Conservation (phyloP, 345 rosid species). For the Moricandia moricandioides region DNA sequence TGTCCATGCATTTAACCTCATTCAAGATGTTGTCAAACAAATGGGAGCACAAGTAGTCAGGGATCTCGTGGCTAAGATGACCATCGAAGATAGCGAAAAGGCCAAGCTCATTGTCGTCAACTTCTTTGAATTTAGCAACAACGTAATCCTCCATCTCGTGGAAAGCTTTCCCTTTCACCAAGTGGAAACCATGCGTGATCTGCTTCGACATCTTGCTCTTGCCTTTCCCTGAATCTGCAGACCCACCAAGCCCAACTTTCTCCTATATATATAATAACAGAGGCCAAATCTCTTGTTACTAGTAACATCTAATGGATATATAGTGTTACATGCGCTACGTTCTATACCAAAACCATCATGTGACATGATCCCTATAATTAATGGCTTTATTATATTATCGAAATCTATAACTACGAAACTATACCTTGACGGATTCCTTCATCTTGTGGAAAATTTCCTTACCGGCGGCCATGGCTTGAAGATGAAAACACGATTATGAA, state of each 20-base stretch:
- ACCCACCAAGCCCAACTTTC: slow-evolving; percentile 66
- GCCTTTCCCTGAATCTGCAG: slow-evolving; percentile 81
- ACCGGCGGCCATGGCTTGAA: slow-evolving; percentile 51
- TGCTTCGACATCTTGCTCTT: slow-evolving; percentile 81
- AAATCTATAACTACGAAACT: not conserved
- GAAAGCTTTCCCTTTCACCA: slow-evolving; percentile 68
- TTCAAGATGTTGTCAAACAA: slow-evolving; percentile 78
- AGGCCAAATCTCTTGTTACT: not conserved
- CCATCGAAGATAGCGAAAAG: slow-evolving; percentile 92
- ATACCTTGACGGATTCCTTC: slow-evolving; percentile 52
- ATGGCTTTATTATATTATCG: not conserved
- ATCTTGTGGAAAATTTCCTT: slow-evolving; percentile 69
- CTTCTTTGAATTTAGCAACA: slow-evolving; percentile 72
- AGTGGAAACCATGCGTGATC: slow-evolving; percentile 76
- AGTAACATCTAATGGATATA: too few relatives aligned
- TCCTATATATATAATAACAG: slow-evolving; percentile 42
- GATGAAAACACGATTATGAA: not conserved
- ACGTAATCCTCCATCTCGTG: slow-evolving; percentile 90
- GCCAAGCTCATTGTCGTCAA: slow-evolving; percentile 76
- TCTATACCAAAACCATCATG: not conserved
- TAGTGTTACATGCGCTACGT: not conserved
- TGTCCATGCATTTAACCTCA: slow-evolving; percentile 51
- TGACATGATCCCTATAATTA: not conserved
- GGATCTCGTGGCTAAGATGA: slow-evolving; percentile 75
- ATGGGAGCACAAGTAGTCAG: slow-evolving; percentile 67